Conservation (phyloP, 2,329 filamentous ascomycete species). For the Penicillium freii region DNA sequence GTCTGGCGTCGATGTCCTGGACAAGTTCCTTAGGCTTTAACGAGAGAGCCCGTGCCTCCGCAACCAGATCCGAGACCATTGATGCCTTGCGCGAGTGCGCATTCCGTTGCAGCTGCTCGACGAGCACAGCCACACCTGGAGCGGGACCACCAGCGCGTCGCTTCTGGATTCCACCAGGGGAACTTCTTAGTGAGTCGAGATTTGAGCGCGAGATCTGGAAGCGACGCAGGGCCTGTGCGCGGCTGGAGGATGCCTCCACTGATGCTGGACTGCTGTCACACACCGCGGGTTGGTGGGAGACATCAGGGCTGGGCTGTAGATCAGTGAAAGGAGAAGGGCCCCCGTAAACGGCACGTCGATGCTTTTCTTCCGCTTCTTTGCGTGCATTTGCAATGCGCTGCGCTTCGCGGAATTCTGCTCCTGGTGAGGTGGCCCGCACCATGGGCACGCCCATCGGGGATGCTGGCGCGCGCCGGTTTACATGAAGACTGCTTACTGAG, state of each 20-base stretch:
- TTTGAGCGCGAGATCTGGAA: constrained; percentile 42
- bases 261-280: constrained; percentile 6
- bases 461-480: constrained; percentile 17
- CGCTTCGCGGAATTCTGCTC: constrained; percentile 41
- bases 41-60: constrained; percentile 11
- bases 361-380: constrained; percentile 33
- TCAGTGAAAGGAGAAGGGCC: constrained; percentile 15
- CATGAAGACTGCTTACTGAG: constrained; percentile 35
- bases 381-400: constrained; percentile 28
- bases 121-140: constrained; percentile 37
- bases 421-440: constrained; percentile 44
- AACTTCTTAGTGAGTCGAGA: constrained; percentile 24
- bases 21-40: constrained; percentile 13
- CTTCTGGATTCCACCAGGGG: constrained; percentile 38
- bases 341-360: constrained; percentile 28
- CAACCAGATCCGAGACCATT: constrained; percentile 31
- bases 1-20: constrained; percentile 1
- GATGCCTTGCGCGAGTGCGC: constrained; percentile 37
- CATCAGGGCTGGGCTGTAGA: background rate
- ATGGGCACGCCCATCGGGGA: constrained; percentile 34
- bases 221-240: constrained; percentile 31
- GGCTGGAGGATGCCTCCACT: constrained; percentile 19
- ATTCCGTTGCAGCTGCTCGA: constrained; percentile 39
- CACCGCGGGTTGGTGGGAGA: background rate
- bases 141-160: constrained; percentile 27